phyloP scores from a whole-genome alignment of 208 protist genomes.

The Acanthamoeba royreba region DNA sequence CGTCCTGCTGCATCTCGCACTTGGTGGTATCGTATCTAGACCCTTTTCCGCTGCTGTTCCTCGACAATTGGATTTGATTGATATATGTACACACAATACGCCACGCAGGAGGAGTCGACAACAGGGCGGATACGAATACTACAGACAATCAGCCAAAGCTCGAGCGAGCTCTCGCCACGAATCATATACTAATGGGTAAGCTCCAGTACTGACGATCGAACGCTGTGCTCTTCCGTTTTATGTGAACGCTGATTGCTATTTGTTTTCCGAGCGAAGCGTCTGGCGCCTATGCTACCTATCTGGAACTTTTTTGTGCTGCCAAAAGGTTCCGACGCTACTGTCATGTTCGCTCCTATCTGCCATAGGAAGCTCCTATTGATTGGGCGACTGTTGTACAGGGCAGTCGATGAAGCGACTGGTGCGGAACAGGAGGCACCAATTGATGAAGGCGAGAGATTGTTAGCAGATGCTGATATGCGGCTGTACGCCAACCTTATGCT shows the following conservation, averaged over 20 bases:
- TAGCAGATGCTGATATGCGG: conserved; percentile 30
- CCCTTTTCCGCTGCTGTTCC: no score
- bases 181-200: neutral
- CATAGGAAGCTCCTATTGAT: no score
- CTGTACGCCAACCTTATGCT: conserved; percentile 27
- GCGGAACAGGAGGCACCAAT: neutral
- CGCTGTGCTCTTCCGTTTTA: neutral
- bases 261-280: neutral
- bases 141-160: neutral
- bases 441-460: neutral
- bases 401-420: neutral
- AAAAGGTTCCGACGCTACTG: neutral
- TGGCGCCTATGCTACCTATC: neutral
- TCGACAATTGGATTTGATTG: no score
- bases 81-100: neutral
- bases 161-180: neutral
- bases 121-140: neutral
- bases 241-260: neutral
- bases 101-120: neutral
- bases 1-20: no score
- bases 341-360: no score
- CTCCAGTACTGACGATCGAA: no score
- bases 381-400: neutral
- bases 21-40: no score
- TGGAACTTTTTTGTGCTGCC: neutral